These are phyloP conservation scores for Lojkania enalia DNA, from an alignment of 2,329 filamentous ascomycete genomes.

Conservation along the genomic window DNA sequence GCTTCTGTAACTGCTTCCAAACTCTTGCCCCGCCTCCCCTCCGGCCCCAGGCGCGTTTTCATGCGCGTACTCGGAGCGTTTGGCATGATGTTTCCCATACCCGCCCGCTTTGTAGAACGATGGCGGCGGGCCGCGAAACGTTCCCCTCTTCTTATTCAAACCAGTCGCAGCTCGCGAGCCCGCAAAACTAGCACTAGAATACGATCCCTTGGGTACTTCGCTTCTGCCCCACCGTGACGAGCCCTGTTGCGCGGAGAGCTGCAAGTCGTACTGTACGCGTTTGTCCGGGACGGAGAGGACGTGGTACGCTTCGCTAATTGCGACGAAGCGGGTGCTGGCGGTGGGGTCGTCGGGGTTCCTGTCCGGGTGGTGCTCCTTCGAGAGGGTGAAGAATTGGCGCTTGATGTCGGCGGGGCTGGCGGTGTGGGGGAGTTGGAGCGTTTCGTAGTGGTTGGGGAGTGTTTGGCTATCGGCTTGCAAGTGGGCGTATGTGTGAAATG, in stretches of 20 bases:
- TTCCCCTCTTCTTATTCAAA: slow-evolving; percentile 72
- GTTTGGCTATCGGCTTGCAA: slow-evolving; percentile 40
- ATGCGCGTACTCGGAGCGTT: slow-evolving; percentile 55
- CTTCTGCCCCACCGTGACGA: slow-evolving; percentile 29
- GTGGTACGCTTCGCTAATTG: slow-evolving; percentile 82
- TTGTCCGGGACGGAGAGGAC: slow-evolving; percentile 73
- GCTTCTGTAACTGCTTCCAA: slow-evolving; percentile 30
- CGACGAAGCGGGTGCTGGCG: slow-evolving; percentile 76
- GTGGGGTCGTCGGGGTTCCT: slow-evolving; percentile 75
- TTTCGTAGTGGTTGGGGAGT: slow-evolving; percentile 79
- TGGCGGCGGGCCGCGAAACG: slow-evolving; percentile 84
- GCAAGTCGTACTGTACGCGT: slow-evolving; percentile 79
- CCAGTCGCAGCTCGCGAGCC: slow-evolving; percentile 80
- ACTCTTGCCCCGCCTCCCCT: slow-evolving; percentile 29
- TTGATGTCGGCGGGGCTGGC: slow-evolving; percentile 82
- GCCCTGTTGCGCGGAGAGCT: slow-evolving; percentile 52
- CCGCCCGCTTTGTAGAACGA: slow-evolving; percentile 84
- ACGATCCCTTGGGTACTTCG: slow-evolving; percentile 59
- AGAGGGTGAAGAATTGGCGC: slow-evolving; percentile 89
- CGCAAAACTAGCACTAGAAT: slow-evolving; percentile 60
- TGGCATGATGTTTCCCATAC: slow-evolving; percentile 68
- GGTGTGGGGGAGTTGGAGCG: slow-evolving; percentile 69
- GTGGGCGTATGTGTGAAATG: slow-evolving; percentile 52
- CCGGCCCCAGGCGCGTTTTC: slow-evolving; percentile 11
- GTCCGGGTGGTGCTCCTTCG: slow-evolving; percentile 91